phyloP scores from a whole-genome alignment of 495 filamentous ascomycete species.

The Penicillium manginii region DNA sequence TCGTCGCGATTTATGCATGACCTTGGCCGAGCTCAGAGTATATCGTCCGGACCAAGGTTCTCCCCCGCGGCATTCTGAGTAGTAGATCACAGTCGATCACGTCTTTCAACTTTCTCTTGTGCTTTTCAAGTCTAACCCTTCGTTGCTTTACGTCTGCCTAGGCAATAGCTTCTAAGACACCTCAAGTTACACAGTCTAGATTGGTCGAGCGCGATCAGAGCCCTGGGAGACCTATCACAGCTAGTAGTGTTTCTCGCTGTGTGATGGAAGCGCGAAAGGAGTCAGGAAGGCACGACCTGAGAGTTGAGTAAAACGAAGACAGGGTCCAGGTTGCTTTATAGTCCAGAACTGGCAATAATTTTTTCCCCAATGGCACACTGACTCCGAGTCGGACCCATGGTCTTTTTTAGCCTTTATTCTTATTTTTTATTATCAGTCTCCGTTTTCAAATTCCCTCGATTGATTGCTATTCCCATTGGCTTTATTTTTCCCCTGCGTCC shows the following conservation, averaged over 20 bases:
- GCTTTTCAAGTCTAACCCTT: not conserved
- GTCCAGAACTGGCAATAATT: not conserved
- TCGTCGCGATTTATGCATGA: constrained; percentile 7
- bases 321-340: constrained; percentile 6
- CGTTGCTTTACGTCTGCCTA: not conserved
- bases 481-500: not conserved
- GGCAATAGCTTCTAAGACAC: constrained; percentile 20
- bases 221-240: constrained; percentile 20
- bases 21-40: not conserved
- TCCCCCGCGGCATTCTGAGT: not conserved
- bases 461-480: not conserved
- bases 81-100: constrained; percentile 4
- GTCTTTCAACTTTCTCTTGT: not conserved
- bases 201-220: constrained; percentile 4
- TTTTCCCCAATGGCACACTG: constrained; percentile 3
- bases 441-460: not conserved
- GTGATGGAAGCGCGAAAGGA: constrained; percentile 20
- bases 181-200: constrained; percentile 30
- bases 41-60: constrained; percentile 1
- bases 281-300: not conserved
- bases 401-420: constrained; percentile 2
- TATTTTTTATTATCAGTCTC: not conserved
- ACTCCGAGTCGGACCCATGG: not conserved
- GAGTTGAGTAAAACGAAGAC: not conserved
- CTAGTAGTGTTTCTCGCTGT: constrained; percentile 15